phyloP scores from a whole-genome alignment of 2,329 filamentous ascomycete species.

The Penicillium sp. region DNA sequence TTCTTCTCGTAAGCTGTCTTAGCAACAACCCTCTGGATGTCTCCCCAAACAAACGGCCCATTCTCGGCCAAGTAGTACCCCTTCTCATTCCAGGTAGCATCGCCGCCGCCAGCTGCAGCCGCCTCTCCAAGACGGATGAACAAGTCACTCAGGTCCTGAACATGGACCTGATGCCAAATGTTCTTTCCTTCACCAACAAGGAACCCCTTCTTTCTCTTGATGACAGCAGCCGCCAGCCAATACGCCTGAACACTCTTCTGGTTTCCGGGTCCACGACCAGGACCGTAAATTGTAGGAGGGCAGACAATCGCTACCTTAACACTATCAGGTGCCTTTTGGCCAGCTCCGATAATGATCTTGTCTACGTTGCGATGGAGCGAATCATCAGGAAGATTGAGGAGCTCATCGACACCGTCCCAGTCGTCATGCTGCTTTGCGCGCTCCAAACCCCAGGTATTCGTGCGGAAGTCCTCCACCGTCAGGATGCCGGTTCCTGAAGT shows the following conservation, averaged over 20 bases:
- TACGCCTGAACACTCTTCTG: constrained; percentile 50
- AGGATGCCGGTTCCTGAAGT: constrained; percentile 52
- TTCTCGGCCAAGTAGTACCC: constrained; percentile 57
- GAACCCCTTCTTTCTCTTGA: constrained; percentile 44
- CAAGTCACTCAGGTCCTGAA: constrained; percentile 46
- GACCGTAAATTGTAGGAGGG: constrained; percentile 49
- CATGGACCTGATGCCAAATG: constrained; percentile 47
- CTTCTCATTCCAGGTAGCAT: constrained; percentile 48
- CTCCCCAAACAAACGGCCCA: constrained; percentile 47
- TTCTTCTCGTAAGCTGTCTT: constrained; percentile 59
- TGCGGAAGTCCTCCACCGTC: constrained; percentile 47
- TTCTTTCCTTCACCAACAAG: constrained; percentile 47
- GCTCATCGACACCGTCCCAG: constrained; percentile 49
- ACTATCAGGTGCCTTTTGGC: constrained; percentile 31
- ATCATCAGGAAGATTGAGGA: constrained; percentile 47
- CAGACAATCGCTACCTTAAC: constrained; percentile 47
- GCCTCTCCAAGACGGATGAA: constrained; percentile 45
- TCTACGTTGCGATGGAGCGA: constrained; percentile 48
- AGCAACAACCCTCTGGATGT: constrained; percentile 43
- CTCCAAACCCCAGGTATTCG: constrained; percentile 44
- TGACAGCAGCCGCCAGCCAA: constrained; percentile 42
- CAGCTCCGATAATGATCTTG: constrained; percentile 42
- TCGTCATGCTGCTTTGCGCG: constrained; percentile 53
- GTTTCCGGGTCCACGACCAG: constrained; percentile 42
- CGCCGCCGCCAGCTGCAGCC: constrained; percentile 43